phyloP scores from a whole-genome alignment of 306 rosid species.

The Vigna angularis region DNA sequence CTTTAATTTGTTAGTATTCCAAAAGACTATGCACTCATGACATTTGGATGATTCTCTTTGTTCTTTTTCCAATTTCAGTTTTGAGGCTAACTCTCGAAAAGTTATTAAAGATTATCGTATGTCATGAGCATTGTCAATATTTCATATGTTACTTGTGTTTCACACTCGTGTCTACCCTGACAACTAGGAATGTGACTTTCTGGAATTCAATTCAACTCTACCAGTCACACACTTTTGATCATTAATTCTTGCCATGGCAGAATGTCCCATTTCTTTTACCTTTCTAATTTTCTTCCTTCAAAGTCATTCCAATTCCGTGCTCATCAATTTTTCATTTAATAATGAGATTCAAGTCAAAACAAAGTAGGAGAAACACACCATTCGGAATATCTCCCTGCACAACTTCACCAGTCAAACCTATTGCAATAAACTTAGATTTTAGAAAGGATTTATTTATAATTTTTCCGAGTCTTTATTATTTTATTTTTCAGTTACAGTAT shows the following conservation, averaged over 20 bases:
- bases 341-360: slow-evolving; percentile 3
- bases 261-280: slow-evolving; percentile 7
- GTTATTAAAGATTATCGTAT: neutral
- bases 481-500: too few relatives aligned
- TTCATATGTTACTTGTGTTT: slow-evolving; percentile 41
- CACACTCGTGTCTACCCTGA: neutral
- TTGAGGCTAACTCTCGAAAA: slow-evolving; percentile 14
- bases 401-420: too few relatives aligned
- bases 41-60: slow-evolving; percentile 2
- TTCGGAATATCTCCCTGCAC: neutral
- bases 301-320: neutral
- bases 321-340: slow-evolving; percentile 4
- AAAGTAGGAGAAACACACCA: neutral
- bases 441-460: too few relatives aligned
- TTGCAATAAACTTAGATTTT: too few relatives aligned
- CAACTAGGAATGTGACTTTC: slow-evolving; percentile 1
- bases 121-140: slow-evolving; percentile 9
- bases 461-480: too few relatives aligned
- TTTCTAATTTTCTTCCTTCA: neutral
- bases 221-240: slow-evolving; percentile 9
- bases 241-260: neutral
- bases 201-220: neutral
- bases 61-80: neutral
- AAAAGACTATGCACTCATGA: neutral
- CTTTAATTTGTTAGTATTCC: neutral